Evolutionary conservation across 2,329 filamentous ascomycete genomes (phyloP), one percentile per base, ranked within the genome.

Genomic region (Fusarium xyrophilum): DNA sequence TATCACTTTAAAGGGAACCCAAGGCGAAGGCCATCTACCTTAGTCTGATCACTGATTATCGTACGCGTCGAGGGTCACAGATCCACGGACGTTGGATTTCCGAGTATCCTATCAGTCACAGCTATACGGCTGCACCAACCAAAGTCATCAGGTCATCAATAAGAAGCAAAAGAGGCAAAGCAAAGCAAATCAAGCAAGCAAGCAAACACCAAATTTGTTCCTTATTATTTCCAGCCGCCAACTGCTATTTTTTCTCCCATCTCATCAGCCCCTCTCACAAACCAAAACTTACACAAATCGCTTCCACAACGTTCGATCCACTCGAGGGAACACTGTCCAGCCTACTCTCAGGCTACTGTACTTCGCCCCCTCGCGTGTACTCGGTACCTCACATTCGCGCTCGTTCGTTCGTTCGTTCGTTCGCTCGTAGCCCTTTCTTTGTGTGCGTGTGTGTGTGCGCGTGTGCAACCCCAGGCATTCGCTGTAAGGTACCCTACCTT

Each of bases 401-500:
- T 43, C 39, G 48, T 35, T 47, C 44, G 33, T n/a, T 55, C 39
- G 30, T 28, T 44, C 42, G 40, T 8, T 63, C 48, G 39, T 21
- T 42, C 42, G 33, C 32, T 51, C 53, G 17, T 47, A 35, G 28
- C 46, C 55, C 47, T 50, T 36, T 33, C 40, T 32, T 54, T 21
- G 39, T 33, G 39, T 40, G 44, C 32, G 21, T 19, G 40, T 19
- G 23, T 44, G 40, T 13, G 23, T 19, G 30, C 15, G 21, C 13
- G 14, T 39, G 61, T 59, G 48, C 55, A n/a, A 67, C 64, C 63
- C 62, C 58, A 67, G 58, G 56, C 58, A 43, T 56, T 67, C 54
- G 58, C 66, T 69, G 67, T 69, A 64, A 67, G 66, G 67, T 69
- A 69, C 65, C 51, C 56, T 67, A 69, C 65, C 40, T 54, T 56